Evolutionary conservation across 2,329 filamentous ascomycete genomes (phyloP), one percentile per base, ranked within the genome.

Genomic region (Penicillium brevicompactum): DNA sequence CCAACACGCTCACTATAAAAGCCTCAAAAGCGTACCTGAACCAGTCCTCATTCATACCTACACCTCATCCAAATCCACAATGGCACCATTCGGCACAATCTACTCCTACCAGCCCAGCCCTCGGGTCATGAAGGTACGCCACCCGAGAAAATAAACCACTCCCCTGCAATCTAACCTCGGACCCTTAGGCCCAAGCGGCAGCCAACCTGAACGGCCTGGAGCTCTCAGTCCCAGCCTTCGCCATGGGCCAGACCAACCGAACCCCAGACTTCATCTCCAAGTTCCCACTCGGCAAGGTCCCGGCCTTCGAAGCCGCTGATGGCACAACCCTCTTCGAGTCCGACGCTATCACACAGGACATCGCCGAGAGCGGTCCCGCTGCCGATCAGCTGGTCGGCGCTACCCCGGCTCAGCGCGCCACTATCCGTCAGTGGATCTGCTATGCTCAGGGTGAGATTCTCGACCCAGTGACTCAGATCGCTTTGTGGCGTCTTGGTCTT

Each of bases 201-300:
- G 69, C 65, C 31, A 68, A 67, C 44, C 44, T 79, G 44, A 80
- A 78, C 57, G 73, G 61, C 42, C 57, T 70, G 18, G 59, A 65
- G n/a, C 18, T 70, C 18, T 49, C 53, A 2, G 31, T 62, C 6
- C 67, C 72, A n/a, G 68, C 69, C 55, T 82, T 80, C 67, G 55
- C 68, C 40, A 73, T 79, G 60, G 66, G 70, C 51, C 67, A 71
- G 46, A 75, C 74, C 56, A 82, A 81, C 72, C 65, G 66, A 42
- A 71, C 69, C n/a, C 69, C 76, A 3, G 77, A 78, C 4, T 83
- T 76, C 70, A 67, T 78, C 13, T 56, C 76, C 68, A 82, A 82
- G 61, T 83, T 82, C 69, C 79, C 80, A 10, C 64, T 80, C 38
- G 80, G 80, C 63, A 83, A 82, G 64, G 76, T 82, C 8, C 81